Evolutionary conservation across 1,284 basidiomycete species (phyloP), one percentile per base, ranked within the genome.

Genomic region (Mycena citricolor): DNA sequence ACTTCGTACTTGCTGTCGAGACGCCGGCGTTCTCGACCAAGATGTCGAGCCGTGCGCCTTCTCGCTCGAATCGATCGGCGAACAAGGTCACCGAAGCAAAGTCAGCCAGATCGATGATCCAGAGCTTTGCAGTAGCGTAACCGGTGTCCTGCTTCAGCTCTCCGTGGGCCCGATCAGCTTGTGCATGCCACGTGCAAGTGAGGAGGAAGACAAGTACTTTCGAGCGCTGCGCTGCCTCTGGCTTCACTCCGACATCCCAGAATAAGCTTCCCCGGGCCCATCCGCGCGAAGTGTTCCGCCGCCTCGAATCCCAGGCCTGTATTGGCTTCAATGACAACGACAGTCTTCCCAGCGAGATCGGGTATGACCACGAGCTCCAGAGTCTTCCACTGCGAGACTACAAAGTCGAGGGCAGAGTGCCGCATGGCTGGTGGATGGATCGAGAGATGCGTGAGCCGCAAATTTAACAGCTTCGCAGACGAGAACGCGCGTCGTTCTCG

Each of bases 231-330:
- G 10, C 61, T 54, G 0, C 68, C 71, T 41, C 57, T 69, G 23
- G 47, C 55, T 44, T 61, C 46, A 42, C 43, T 71, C 14, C 69
- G 61, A 51, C 67, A 73, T 1, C 61, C 68, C 12, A 71, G 30
- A 25, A 74, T 61, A 8, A 73, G 54, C 19, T 56, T 64, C 4
- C 48, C 61, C 0, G 71, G 65, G 19, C 59, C 62, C 69, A 70
- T 72, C 2, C 52, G 49, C 1, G 70, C 67, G 39, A 74, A 67
- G 49, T 72, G 71, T 47, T 66, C 70, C 1, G 67, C 55, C 1
- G 70, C 65, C 43, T 74, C 69, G 26, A 66, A 62, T 0, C 73
- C 73, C 16, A 76, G 53, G 1, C 72, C 71, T 2, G 56, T 57
- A 47, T 73, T 74, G 1, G 70, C 71, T 1, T 66, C 39, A 17